phyloP scores from a whole-genome alignment of 345 rosid species.

The Camelina sativa region DNA sequence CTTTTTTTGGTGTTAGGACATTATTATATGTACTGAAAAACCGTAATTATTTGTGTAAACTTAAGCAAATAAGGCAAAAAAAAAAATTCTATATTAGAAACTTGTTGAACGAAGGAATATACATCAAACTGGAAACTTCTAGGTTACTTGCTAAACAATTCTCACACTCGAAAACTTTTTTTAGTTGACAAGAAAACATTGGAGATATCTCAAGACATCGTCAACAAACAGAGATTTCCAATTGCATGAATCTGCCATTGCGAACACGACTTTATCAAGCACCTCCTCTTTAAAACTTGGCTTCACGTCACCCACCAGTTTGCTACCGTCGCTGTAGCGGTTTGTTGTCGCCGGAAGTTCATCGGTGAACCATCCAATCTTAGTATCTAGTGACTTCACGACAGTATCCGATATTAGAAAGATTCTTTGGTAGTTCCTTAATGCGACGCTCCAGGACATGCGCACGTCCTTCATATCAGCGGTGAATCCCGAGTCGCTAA shows the following conservation, averaged over 20 bases:
- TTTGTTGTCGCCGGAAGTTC: conserved; percentile 3
- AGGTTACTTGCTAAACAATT: conserved; percentile 17
- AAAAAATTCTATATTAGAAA: too few relatives aligned
- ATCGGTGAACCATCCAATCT: conserved; percentile 25
- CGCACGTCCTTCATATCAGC: conserved; percentile 11
- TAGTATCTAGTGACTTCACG: conserved; percentile 7
- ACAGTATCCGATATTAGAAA: conserved; percentile 1
- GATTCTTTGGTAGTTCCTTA: not conserved
- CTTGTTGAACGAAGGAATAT: too few relatives aligned
- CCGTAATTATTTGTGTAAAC: too few relatives aligned
- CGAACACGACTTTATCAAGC: conserved; percentile 27
- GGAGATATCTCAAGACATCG: conserved; percentile 24
- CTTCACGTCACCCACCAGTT: conserved; percentile 13
- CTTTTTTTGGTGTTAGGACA: too few relatives aligned
- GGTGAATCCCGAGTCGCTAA: not conserved
- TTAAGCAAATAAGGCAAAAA: too few relatives aligned
- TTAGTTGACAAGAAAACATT: conserved; percentile 21
- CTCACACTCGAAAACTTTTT: too few relatives aligned
- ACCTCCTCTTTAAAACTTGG: conserved; percentile 6
- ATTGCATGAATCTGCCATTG: not conserved
- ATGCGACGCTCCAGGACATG: conserved; percentile 23
- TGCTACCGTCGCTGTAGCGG: not conserved
- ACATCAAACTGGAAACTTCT: conserved; percentile 1
- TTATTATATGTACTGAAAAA: too few relatives aligned
- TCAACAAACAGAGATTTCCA: conserved; percentile 12